Evolutionary conservation across 495 filamentous ascomycete species (phyloP), one percentile per base, ranked within the genome.

Genomic region (Cladorrhinum samala): DNA sequence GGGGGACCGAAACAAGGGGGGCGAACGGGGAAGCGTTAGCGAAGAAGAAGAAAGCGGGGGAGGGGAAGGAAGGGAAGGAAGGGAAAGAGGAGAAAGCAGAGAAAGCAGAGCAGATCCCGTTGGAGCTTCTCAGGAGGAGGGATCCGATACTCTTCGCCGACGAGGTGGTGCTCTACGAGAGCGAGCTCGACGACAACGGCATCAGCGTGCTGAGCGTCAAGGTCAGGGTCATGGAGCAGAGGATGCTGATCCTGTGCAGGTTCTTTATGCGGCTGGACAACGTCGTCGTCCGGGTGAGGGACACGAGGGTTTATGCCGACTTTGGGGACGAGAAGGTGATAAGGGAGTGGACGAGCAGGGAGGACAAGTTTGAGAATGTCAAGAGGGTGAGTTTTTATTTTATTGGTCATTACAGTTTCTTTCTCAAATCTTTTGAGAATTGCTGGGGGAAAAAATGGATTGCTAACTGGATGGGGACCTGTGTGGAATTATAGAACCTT

Each of bases 101-200:
- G n/a, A n/a, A n/a, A n/a, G n/a, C n/a, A 21, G 23, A 48, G 33
- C 72, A 75, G 41, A 95, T 98, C 46, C 91, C 93, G 7, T 77
- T 95, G 38, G 86, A 93, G 49, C 74, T 95, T 8, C 75, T 98
- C 16, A 86, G 83, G 65, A 81, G 84, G 14, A 63, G 72, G 33
- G 93, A 98, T 63, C 94, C 94, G 1, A 98, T 98, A 56, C 71
- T 93, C 0, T 94, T 96, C 71, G 92, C 90, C 65, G 90, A 97
- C 65, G 89, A 96, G 52, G 89, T 97, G 23, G 81, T 96, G 55
- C 77, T 97, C 23, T 98, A 97, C 66, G 93, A 97, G 73, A 91
- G 94, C 68, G 93, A 98, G 71, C 81, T 98, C 50, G 93, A 95
- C 38, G 93, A 98, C 66, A 98, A 98, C 67, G 93, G 93, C 21